phyloP scores from a whole-genome alignment of 306 rosid genomes.

The Glycyrrhiza uralensis region DNA sequence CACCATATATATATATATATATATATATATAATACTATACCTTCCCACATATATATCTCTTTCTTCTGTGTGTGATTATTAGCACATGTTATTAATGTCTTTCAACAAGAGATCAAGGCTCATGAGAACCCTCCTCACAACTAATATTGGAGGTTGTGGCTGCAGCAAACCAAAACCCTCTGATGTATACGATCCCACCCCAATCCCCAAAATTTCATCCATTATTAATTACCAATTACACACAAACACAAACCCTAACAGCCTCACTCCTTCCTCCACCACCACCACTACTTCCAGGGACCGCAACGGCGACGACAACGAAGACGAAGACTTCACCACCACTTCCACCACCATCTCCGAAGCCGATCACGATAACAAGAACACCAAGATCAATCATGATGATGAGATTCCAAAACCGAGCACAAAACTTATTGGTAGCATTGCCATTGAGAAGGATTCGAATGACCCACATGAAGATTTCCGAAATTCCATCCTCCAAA shows the following conservation, averaged over 20 bases:
- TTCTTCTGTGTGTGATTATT: neutral
- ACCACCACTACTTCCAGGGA: conserved; percentile 33
- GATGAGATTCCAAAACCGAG: neutral
- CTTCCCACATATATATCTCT: neutral
- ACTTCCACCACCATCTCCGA: conserved; percentile 29
- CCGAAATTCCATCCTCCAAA: conserved; percentile 45
- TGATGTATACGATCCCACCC: conserved; percentile 32
- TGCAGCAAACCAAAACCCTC: conserved; percentile 32
- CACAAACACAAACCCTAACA: conserved; percentile 23
- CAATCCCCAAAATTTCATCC: conserved; percentile 25
- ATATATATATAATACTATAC: too few relatives aligned
- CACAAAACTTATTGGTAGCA: conserved; percentile 24
- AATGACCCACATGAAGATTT: conserved; percentile 42
- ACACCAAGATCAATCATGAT: neutral
- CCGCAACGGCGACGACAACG: neutral
- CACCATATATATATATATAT: neutral
- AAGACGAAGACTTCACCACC: conserved; percentile 26
- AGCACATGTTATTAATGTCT: conserved; percentile 23
- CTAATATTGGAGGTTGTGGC: conserved; percentile 27
- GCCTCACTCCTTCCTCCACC: conserved; percentile 25
- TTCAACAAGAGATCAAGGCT: conserved; percentile 31
- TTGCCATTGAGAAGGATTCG: conserved; percentile 51
- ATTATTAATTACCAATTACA: neutral
- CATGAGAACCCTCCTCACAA: conserved; percentile 12
- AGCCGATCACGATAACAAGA: neutral